These are phyloP conservation scores for Aspergillus leporis DNA, from an alignment of 495 filamentous ascomycete species.

Conservation along the genomic window DNA sequence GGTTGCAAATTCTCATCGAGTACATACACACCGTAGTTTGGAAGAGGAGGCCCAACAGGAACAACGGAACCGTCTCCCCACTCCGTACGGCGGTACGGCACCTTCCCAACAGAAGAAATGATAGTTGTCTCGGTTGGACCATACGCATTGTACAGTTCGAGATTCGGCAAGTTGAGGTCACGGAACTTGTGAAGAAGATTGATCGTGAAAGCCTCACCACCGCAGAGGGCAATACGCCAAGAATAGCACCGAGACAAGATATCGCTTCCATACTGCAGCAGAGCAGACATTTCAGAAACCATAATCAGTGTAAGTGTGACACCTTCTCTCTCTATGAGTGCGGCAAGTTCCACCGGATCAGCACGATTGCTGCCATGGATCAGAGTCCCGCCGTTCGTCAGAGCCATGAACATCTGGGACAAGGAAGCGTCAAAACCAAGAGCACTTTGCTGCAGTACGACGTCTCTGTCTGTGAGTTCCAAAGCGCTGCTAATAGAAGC, in stretches of 20 bases:
- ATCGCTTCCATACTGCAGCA: constrained; percentile 32
- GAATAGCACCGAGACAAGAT: neutral
- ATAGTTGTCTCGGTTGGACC: constrained; percentile 25
- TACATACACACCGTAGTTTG: constrained; percentile 27
- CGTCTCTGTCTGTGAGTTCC: constrained; percentile 23
- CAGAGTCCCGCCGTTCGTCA: constrained; percentile 35
- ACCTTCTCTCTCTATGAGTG: constrained; percentile 31
- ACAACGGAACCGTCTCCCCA: neutral
- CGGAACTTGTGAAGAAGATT: constrained; percentile 15
- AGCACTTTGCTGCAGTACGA: constrained; percentile 45
- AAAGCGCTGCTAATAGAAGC: constrained; percentile 24
- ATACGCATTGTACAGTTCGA: constrained; percentile 24
- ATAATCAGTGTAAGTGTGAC: constrained; percentile 42
- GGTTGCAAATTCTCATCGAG: constrained; percentile 36
- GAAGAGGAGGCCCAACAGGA: constrained; percentile 7
- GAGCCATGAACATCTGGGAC: constrained; percentile 33
- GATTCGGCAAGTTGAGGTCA: constrained; percentile 9
- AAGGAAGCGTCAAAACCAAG: constrained; percentile 40
- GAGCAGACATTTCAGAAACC: constrained; percentile 41
- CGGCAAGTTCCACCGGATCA: constrained; percentile 34
- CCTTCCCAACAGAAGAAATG: neutral
- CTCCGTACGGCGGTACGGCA: neutral
- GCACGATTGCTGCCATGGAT: constrained; percentile 24
- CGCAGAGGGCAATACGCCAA: constrained; percentile 1
- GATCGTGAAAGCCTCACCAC: neutral